These are phyloP conservation scores for Xylariomycetidae sp. DNA, from an alignment of 2,329 filamentous ascomycete species.

Conservation along the genomic window DNA sequence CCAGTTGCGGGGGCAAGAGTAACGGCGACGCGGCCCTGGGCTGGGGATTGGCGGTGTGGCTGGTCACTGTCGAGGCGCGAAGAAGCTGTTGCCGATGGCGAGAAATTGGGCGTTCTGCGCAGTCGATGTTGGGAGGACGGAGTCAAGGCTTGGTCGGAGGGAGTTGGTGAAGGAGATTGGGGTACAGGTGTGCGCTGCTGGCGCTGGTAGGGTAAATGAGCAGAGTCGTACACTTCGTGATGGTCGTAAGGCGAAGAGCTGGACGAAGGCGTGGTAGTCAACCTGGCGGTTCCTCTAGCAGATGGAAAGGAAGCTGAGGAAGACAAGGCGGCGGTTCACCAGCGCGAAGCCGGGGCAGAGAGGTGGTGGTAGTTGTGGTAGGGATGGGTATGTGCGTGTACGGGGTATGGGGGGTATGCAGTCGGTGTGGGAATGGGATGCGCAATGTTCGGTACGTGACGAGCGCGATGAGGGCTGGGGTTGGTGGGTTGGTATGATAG, in stretches of 20 bases:
- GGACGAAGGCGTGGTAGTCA: slow-evolving; percentile 35
- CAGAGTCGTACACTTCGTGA: slow-evolving; percentile 48
- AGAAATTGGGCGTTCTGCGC: slow-evolving; percentile 47
- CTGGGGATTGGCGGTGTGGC: slow-evolving; percentile 20
- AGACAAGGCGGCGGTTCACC: slow-evolving; percentile 44
- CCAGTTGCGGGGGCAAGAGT: slow-evolving; percentile 41
- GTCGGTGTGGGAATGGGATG: too few relatives aligned
- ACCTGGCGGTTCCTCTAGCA: slow-evolving; percentile 35
- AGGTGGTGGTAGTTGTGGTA: too few relatives aligned
- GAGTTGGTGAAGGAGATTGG: slow-evolving; percentile 4
- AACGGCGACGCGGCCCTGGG: slow-evolving; percentile 34
- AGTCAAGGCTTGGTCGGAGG: slow-evolving; percentile 29
- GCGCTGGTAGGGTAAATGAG: slow-evolving; percentile 33
- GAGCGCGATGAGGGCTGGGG: too few relatives aligned
- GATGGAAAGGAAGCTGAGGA: slow-evolving; percentile 29
- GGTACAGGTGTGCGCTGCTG: slow-evolving; percentile 29
- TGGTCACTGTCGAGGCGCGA: slow-evolving; percentile 28
- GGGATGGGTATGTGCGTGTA: too few relatives aligned
- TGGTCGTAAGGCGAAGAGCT: slow-evolving; percentile 50
- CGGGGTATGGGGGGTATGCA: too few relatives aligned
- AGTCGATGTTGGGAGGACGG: slow-evolving; percentile 42
- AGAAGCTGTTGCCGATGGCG: slow-evolving; percentile 35
- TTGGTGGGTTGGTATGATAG: too few relatives aligned
- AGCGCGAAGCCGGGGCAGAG: too few relatives aligned
- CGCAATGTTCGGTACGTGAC: too few relatives aligned